Evolutionary conservation across 2,329 filamentous ascomycete species (phyloP), one percentile per base, ranked within the genome.

Genomic region (Clonostachys sp.): DNA sequence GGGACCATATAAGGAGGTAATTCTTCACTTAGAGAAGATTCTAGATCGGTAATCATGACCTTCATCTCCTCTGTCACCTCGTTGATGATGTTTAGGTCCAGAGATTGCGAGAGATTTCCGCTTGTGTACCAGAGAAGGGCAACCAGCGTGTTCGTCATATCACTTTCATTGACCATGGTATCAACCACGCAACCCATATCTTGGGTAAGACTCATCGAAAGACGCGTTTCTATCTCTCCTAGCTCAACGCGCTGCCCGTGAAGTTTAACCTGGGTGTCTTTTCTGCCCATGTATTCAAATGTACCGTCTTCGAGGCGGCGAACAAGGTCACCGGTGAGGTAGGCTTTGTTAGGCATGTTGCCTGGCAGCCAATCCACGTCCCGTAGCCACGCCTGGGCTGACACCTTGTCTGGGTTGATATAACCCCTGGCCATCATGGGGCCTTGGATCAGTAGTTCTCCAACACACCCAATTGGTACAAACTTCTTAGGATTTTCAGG

Each of bases 1-100:
- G 66, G 66, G 1, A 68, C 53, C 66, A 68, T 68, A 47, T 47
- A 2, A 65, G 62, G 14, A 51, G 47, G 16, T 7, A 42, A 20
- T 12, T 13, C 14, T 12, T 41, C 34, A 13, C 20, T 34, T 16
- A 46, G 30, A 33, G 43, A 33, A 13, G n/a, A 13, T 12, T 43
- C 46, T 5, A 47, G 41, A n/a, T 24, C 7, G n/a, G 33, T 17
- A 24, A 47, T 47, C 12, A 38, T 16, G 12, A 39, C 14, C 3
- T 14, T 9, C 20, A 48, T 42, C 4, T 34, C n/a, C 12, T 51
- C 41, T 9, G 45, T 42, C n/a, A 42, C 39, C 9, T 45, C 43
- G 20, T 14, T 9, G 9, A 30, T 10, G 24, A 30, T 30, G 4
- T 30, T 30, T 30, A 30, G 24, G 24, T 30, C 24, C 9, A 10